Percentiles rank a stretch among this genome's conserved stretches.
Conservation (phyloP, 805 yeast genomes). For the Debaryomyces prosopidis region DNA sequence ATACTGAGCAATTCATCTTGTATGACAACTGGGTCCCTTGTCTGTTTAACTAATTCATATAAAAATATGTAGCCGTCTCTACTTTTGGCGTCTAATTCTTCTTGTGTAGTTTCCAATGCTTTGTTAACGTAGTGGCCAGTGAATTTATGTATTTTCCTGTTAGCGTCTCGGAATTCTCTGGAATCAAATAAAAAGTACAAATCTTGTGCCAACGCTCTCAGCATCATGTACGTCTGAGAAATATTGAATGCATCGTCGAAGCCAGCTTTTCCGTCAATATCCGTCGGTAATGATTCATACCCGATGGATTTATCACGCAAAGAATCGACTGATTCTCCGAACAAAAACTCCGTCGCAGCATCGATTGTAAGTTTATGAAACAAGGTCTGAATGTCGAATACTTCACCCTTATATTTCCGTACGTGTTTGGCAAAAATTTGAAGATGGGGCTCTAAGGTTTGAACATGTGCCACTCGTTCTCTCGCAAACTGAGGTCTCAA, state of each 20-base stretch:
- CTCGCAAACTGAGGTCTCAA: constrained; percentile 23
- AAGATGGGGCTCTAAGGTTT: constrained; percentile 15
- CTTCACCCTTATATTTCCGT: constrained; percentile 8
- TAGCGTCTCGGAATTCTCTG: constrained; percentile 28
- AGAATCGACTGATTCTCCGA: constrained; percentile 15
- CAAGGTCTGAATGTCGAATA: constrained; percentile 18
- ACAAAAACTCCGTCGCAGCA: constrained; percentile 26
- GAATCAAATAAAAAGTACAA: constrained; percentile 16
- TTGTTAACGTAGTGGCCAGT: constrained; percentile 38
- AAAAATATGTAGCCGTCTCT: constrained; percentile 46
- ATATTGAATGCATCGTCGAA: constrained; percentile 29
- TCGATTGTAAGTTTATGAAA: constrained; percentile 23
- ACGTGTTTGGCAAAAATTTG: constrained; percentile 12
- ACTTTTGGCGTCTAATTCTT: constrained; percentile 29
- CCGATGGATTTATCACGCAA: not conserved
- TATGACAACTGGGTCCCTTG: constrained; percentile 47
- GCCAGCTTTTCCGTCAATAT: constrained; percentile 7
- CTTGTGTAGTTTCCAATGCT: constrained; percentile 34
- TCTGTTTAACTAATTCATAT: constrained; percentile 48
- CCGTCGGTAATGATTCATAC: not conserved
- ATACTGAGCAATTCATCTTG: constrained; percentile 53
- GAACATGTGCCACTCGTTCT: constrained; percentile 18
- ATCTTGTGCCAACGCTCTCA: constrained; percentile 13
- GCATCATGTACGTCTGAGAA: constrained; percentile 26
- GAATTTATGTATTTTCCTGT: constrained; percentile 29